Base-by-base conservation (phyloP, 2,329 filamentous ascomycete species). In the Gnomoniopsis sp. region DNA sequence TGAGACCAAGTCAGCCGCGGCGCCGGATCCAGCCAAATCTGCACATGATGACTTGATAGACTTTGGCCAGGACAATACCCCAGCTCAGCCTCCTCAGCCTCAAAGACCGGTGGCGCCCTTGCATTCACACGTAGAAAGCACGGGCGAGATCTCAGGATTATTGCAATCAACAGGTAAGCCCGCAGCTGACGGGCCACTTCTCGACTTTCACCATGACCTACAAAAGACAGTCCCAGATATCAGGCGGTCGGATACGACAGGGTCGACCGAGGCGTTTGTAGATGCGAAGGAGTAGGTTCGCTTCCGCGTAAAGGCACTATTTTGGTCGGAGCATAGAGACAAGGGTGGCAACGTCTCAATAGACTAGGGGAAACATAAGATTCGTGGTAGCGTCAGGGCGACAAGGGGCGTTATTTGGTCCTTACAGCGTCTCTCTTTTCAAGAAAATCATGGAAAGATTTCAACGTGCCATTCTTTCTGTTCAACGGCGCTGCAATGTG, bases 151-250 rank as follows among this genome's bases (percentile, higher is more conserved):
- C 38, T 67, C 77, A 38, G 58, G 63, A 11, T 66, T 83, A 69
- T 71, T 84, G 19, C 66, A 72, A 33, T 69, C 75, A 10, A 84
- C 82, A 6, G 79, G 80, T 14, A 76, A 74, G 58, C 75, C 72
- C 19, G 72, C 26, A 30, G 26, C 75, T 1, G 62, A 66, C 6
- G 81, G 81, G 0, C 79, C 82, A 1, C 69, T 85, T 50, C 75
- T 86, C 36, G 81, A 87, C 67, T 86, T 87, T 59, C 73, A 79
- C 17, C 66, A 77, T 12, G 83, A 86, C 58, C 47, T 86, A 68
- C 79, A 79, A 68, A 79, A 78, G 58, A 69, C 73, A 23, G 65
- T 86, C 41, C 81, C 81, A 3, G 57, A 57, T 12, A 56, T 72
- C 50, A 73, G 71, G 66, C 68, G 69, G 51, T 62, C 69, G 1